Percentiles rank a stretch among this genome's conserved stretches.
Conservation (phyloP, 2,329 filamentous ascomycete genomes). For the Harringtonia lauricola region DNA sequence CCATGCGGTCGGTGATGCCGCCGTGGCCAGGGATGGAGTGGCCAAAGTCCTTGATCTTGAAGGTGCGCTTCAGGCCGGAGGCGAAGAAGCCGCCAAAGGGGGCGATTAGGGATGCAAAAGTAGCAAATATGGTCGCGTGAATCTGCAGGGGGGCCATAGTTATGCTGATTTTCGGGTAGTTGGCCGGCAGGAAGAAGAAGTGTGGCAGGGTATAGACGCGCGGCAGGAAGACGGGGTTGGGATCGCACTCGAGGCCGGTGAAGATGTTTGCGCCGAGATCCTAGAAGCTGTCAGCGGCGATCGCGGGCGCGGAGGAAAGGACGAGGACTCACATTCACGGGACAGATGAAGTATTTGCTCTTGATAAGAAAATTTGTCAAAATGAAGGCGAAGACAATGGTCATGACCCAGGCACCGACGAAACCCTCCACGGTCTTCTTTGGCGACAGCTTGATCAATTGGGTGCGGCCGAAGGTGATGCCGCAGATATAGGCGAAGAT, state of each 20-base stretch:
- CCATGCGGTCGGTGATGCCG: constrained; percentile 97
- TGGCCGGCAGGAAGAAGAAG: constrained; percentile 58
- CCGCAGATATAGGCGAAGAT: constrained; percentile 98
- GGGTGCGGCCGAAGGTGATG: constrained; percentile 91
- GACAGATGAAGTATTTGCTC: constrained; percentile 97
- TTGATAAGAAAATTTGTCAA: constrained; percentile 78
- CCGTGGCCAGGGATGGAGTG: constrained; percentile 96
- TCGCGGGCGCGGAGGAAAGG: background rate
- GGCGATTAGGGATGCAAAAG: constrained; percentile 91
- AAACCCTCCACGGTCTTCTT: constrained; percentile 99
- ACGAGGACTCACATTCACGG: constrained; percentile 58
- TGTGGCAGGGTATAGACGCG: constrained; percentile 63
- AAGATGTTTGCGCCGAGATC: constrained; percentile 90
- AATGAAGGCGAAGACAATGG: constrained; percentile 70
- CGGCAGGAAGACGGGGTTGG: constrained; percentile 83
- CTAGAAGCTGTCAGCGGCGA: constrained; percentile 20
- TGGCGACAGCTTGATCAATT: constrained; percentile 93
- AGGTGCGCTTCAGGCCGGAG: constrained; percentile 92
- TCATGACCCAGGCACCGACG: constrained; percentile 92
- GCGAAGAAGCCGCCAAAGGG: constrained; percentile 98
- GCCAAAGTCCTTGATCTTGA: constrained; percentile 99
- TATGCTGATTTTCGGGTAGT: constrained; percentile 46
- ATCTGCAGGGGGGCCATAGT: constrained; percentile 82
- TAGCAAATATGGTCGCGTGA: constrained; percentile 80
- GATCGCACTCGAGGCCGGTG: constrained; percentile 78